Conservation (phyloP, 73 alveolate genomes). For the Paramecium primaurelia region DNA sequence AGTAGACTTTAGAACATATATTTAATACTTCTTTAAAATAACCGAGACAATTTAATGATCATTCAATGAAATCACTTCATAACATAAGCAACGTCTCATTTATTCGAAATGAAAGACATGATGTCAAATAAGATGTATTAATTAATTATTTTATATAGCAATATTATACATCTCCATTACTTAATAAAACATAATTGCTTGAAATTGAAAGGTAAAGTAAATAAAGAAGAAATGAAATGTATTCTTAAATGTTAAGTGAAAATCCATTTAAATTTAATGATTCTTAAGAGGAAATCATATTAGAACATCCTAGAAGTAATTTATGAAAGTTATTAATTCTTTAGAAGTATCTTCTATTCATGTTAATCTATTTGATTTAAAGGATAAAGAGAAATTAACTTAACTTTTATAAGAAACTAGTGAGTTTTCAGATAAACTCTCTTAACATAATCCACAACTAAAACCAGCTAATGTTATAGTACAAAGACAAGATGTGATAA, state of each 20-base stretch:
- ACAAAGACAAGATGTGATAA: slow-evolving; percentile 12
- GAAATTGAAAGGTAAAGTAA: slow-evolving; percentile 17
- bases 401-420: slow-evolving; percentile 21
- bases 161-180: slow-evolving; percentile 17
- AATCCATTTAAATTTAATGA: slow-evolving; percentile 6
- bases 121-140: background rate
- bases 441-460: background rate
- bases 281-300: background rate
- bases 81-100: background rate
- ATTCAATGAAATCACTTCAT: background rate
- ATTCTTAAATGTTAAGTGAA: slow-evolving; percentile 37
- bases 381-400: background rate
- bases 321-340: background rate
- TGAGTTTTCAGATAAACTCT: slow-evolving; percentile 9
- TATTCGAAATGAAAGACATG: background rate
- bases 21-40: background rate
- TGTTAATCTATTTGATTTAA: background rate
- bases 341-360: slow-evolving; percentile 10
- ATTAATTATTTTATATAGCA: background rate
- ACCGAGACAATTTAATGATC: background rate
- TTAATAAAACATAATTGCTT: background rate
- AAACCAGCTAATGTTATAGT: slow-evolving; percentile 24
- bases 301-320: background rate
- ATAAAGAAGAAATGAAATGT: slow-evolving; percentile 19
- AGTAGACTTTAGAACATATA: background rate